Percentiles rank a stretch among this genome's conserved stretches.
Evolutionary conservation across 2,329 filamentous ascomycete genomes (phyloP).

Genomic region (Pseudogymnoascus sp.): DNA sequence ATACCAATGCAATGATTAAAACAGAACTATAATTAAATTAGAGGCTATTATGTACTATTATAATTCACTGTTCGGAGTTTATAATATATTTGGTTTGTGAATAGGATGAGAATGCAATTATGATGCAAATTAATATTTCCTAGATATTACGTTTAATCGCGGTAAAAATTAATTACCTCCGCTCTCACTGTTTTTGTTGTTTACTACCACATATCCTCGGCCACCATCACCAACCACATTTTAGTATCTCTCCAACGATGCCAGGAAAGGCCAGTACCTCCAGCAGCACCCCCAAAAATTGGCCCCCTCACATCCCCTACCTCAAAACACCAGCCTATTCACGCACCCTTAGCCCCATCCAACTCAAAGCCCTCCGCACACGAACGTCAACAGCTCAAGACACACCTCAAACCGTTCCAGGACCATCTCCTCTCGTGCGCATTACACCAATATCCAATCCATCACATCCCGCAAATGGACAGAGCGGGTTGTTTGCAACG

Average conservation of each 20-base stretch:
- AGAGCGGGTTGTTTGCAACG: constrained; percentile 55
- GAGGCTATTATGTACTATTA: background rate
- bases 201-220: background rate
- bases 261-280: background rate
- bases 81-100: background rate
- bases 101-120: background rate
- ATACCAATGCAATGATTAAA: constrained; percentile 7
- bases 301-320: constrained; percentile 50
- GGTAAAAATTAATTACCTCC: background rate
- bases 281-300: constrained; percentile 44
- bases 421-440: constrained; percentile 45
- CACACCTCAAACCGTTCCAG: constrained; percentile 30
- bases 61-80: background rate
- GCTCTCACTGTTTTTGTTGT: background rate
- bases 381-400: constrained; percentile 39
- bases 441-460: constrained; percentile 48
- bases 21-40: background rate
- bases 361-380: constrained; percentile 3
- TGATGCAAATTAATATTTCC: background rate
- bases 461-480: constrained; percentile 51
- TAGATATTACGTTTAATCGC: background rate
- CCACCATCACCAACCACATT: background rate
- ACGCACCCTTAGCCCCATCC: constrained; percentile 26
- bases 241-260: background rate
- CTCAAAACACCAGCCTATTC: constrained; percentile 45